phyloP scores from a whole-genome alignment of 1,139 yeast genomes.

The Blastobotrys persicus region DNA sequence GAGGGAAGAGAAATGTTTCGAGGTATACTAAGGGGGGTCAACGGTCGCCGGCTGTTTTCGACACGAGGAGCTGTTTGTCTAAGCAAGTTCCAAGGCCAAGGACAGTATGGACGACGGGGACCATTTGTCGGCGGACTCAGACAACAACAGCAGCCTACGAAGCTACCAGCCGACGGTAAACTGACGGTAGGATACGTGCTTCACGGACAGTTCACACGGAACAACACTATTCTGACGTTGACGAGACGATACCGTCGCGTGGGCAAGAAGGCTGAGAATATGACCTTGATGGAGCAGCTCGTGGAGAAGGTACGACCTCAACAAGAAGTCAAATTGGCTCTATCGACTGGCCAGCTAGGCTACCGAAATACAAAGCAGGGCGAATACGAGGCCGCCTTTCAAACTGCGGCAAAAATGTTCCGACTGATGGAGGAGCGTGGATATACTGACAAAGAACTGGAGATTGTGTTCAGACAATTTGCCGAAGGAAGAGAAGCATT shows the following conservation, averaged over 20 bases:
- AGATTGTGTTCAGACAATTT: constrained; percentile 72
- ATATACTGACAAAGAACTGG: constrained; percentile 45
- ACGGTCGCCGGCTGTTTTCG: background rate
- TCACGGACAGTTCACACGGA: constrained; percentile 73
- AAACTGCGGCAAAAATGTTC: constrained; percentile 73
- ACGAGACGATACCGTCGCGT: constrained; percentile 61
- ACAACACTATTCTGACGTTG: constrained; percentile 78
- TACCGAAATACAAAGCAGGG: constrained; percentile 57
- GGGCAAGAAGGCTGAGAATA: constrained; percentile 37
- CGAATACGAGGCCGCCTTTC: constrained; percentile 94
- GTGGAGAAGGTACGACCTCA: constrained; percentile 77
- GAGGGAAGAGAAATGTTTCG: background rate
- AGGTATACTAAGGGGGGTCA: background rate
- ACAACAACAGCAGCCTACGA: constrained; percentile 5
- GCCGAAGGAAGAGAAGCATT: constrained; percentile 92
- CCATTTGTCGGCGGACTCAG: background rate
- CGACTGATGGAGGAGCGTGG: constrained; percentile 58
- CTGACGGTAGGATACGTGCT: constrained; percentile 58
- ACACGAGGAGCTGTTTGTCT: background rate
- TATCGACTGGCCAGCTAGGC: constrained; percentile 45
- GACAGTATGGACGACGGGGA: constrained; percentile 1
- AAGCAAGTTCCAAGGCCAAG: constrained; percentile 3
- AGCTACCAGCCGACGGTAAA: constrained; percentile 29
- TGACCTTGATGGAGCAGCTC: constrained; percentile 67
- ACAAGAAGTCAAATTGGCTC: constrained; percentile 64